phyloP scores from a whole-genome alignment of 164 flowering plant species.

The Nymphaea colorata region DNA sequence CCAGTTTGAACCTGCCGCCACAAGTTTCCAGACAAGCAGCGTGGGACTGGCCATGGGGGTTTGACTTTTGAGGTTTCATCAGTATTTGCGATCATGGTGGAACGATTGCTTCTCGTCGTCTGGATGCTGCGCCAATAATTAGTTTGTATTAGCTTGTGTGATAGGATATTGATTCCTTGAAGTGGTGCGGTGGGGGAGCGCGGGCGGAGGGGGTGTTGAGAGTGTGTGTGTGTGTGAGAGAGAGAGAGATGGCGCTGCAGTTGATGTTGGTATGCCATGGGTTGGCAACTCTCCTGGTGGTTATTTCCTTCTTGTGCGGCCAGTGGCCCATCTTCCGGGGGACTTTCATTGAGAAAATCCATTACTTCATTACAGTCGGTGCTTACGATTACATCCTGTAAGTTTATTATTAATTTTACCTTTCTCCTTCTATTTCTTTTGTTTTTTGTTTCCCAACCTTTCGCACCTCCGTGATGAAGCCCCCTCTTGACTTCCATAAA shows the following conservation, averaged over 20 bases:
- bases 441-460: neutral
- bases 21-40: no score
- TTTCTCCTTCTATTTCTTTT: neutral
- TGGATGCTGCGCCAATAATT: no score
- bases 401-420: neutral
- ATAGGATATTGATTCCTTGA: no score
- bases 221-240: no score
- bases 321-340: slow-evolving; percentile 86
- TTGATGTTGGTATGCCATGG: slow-evolving; percentile 59
- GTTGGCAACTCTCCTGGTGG: slow-evolving; percentile 37
- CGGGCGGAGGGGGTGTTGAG: no score
- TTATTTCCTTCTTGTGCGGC: slow-evolving; percentile 77
- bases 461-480: neutral
- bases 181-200: no score
- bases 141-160: no score
- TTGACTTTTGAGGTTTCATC: no score
- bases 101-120: no score
- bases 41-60: no score
- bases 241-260: slow-evolving; percentile 8
- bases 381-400: slow-evolving; percentile 76
- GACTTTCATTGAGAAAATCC: slow-evolving; percentile 59
- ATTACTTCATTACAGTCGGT: slow-evolving; percentile 69
- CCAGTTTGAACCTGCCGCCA: no score
- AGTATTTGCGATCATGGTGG: no score
- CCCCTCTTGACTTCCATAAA: neutral